A percentile compares a stretch with the other conserved stretches of the same genome.
These are phyloP conservation scores for Tricholoma hemisulphureum DNA, from an alignment of 768 basidiomycete species.

Conservation along the genomic window DNA sequence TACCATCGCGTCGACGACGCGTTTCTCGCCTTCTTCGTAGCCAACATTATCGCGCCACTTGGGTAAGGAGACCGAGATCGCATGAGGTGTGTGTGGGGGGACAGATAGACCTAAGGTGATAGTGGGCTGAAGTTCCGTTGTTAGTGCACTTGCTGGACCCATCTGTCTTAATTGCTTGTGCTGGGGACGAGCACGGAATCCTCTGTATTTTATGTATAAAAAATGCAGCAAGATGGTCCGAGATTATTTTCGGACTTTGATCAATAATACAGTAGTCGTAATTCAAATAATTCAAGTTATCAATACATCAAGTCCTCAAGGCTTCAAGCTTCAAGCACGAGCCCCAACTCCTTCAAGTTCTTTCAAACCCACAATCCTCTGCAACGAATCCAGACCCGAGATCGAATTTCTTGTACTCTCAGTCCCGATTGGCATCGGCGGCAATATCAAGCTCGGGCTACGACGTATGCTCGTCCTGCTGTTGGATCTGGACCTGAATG, in stretches of 20 bases:
- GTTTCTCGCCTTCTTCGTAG: constrained; percentile 86
- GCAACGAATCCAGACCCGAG: constrained; percentile 19
- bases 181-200: neutral
- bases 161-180: constrained; percentile 5
- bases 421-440: constrained; percentile 24
- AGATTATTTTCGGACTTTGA: no score
- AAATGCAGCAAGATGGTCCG: no score
- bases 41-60: constrained; percentile 90
- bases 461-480: constrained; percentile 37
- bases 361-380: constrained; percentile 4
- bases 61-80: constrained; percentile 92
- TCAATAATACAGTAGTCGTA: no score
- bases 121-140: constrained; percentile 11
- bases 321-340: neutral
- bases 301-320: constrained; percentile 4
- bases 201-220: no score
- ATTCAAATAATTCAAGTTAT: no score
- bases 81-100: constrained; percentile 75
- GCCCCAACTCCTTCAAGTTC: neutral
- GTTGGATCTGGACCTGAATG: constrained; percentile 40
- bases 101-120: constrained; percentile 50
- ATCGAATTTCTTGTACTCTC: constrained; percentile 23
- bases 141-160: constrained; percentile 10
- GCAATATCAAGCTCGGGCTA: constrained; percentile 34
- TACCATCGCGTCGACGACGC: constrained; percentile 77